These are phyloP conservation scores for Byssothecium circinans DNA, from an alignment of 2,329 filamentous ascomycete genomes.

Conservation along the genomic window DNA sequence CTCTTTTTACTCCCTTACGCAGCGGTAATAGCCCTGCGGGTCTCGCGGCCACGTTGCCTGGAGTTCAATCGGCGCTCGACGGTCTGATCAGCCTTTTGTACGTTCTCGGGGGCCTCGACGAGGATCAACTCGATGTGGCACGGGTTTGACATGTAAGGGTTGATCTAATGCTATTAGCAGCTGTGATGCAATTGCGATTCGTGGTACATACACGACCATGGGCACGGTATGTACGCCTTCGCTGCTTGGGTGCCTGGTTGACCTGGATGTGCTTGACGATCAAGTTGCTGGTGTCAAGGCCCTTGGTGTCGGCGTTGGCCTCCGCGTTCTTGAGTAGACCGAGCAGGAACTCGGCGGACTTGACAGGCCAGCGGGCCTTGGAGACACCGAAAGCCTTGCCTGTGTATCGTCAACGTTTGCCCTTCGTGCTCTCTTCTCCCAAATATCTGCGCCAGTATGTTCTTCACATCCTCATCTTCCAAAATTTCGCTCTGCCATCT, in stretches of 20 bases:
- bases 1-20: constrained; percentile 43
- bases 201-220: constrained; percentile 90
- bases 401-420: constrained; percentile 48
- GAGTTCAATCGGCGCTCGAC: constrained; percentile 76
- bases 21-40: constrained; percentile 63
- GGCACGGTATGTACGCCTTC: constrained; percentile 98
- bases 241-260: constrained; percentile 99
- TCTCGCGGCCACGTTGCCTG: constrained; percentile 80
- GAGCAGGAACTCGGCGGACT: constrained; percentile 98
- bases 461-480: neutral
- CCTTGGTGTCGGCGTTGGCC: constrained; percentile 51
- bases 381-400: constrained; percentile 99
- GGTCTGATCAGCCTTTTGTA: constrained; percentile 81
- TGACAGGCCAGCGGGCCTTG: constrained; percentile 98
- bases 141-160: constrained; percentile 99
- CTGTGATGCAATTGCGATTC: neutral
- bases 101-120: constrained; percentile 93
- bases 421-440: constrained; percentile 1
- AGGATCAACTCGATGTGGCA: constrained; percentile 99
- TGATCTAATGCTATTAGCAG: constrained; percentile 67
- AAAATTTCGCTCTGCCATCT: constrained; percentile 1
- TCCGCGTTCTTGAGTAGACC: constrained; percentile 70
- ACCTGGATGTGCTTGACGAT: constrained; percentile 99
- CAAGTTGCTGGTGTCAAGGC: constrained; percentile 83
- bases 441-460: constrained; percentile 4